Evolutionary conservation across 2,329 filamentous ascomycete genomes (phyloP), one percentile per base, ranked within the genome.

Genomic region (Claviceps cyperi): DNA sequence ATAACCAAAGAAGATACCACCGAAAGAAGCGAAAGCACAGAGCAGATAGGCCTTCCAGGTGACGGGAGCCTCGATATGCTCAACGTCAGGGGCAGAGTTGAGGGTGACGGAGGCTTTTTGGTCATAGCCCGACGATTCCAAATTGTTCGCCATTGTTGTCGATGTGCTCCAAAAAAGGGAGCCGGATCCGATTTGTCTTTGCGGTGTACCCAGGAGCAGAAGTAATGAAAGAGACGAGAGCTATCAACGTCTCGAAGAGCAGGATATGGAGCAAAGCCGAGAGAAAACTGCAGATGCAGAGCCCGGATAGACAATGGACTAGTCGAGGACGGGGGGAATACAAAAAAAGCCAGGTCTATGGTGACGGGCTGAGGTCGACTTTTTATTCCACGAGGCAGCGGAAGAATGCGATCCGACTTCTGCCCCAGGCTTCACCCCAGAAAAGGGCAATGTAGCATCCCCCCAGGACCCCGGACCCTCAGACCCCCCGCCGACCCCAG

Each of bases 1-100:
- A 66, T 85, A 89, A 47, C 84, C 84, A 67, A 87, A 85, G 70
- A 87, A 83, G 67, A 86, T 84, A 65, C 78, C 81, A 60, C 81
- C 81, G 53, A 84, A 83, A 36, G 81, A 79, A 53, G 81, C 81
- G 55, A 84, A 85, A 55, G 78, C 81, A 65, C 81, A 84, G 61
- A 84, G 76, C 47, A 83, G 54, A 64, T 85, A 84, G 50, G 81
- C 81, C 70, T 81, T 80, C 66, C 77, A 67, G 56, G 81, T 84
- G 58, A 84, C 75, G 57, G 81, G 80, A 13, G 81, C 81, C 71
- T 85, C 81, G 61, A 84, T 75, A 54, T 74, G 71, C 56, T 71
- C 69, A 54, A 81, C 68, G 64, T 83, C 75, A 54, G 68, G 59
- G 55, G 73, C 71, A 50, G 65, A 62, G 46, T 66, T 63, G 53